Evolutionary conservation across 352 stramenopile genomes (phyloP), one percentile per base, ranked within the genome.

Genomic region (Phytophthora fragariaefolia): DNA sequence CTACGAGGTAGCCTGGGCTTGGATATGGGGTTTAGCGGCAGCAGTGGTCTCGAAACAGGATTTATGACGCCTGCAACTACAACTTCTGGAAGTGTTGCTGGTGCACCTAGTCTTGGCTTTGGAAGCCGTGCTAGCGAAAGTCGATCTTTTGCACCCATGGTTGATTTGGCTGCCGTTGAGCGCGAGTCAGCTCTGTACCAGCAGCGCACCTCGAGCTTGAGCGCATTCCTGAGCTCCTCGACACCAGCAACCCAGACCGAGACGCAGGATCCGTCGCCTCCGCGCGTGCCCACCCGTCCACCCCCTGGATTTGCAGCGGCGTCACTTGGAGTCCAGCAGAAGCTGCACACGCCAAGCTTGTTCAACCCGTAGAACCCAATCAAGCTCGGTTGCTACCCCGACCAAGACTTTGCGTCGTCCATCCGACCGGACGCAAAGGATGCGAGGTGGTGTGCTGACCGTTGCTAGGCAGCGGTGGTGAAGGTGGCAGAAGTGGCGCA

Each of bases 201-300:
- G 59, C 83, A 90, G 27, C 74, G 82, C 23, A 74, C 77, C 30
- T 95, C 87, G 51, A 95, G 84, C 67, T 71, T 95, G 59, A 95
- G 83, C 30, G 73, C 83, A 2, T 87, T 95, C 47, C 74, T 95
- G 38, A 58, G 55, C 13, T 51, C 67, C 0, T 66, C 73, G 15
- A 71, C 73, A 50, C 56, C 70, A 55, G 63, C 47, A 30, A 77
- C 23, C 20, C 63, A 59, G 51, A 63, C 6, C 65, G 62, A 69
- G 38, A 66, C 46, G 50, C 74, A 66, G 24, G 67, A 67, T 28
- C 70, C 46, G 36, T 76, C 40, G 66, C 53, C 70, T 30, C 34
- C 73, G 18, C 49, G 81, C 49, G 45, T 76, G 36, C 40, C 71
- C 15, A 42, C 69, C 20, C 74, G 73, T 5, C 80, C 79, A 32